phyloP scores from a whole-genome alignment of 139 green algal species.

The Chlamydomonas sphaeroides region DNA sequence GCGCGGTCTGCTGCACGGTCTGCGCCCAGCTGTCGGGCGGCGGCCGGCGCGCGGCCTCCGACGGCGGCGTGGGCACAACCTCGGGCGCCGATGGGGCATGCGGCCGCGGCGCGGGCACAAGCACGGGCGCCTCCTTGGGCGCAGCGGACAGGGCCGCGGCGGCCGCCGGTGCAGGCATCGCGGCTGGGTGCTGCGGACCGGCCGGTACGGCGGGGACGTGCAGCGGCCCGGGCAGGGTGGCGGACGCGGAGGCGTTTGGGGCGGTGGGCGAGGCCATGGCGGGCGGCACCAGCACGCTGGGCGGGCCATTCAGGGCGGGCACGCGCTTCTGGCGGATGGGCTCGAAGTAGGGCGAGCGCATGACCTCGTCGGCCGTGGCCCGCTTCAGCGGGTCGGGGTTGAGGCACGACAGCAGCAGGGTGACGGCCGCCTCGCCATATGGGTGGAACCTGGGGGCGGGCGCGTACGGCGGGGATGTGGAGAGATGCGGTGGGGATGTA shows the following conservation, averaged over 20 bases:
- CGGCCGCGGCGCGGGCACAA: too few species aligned
- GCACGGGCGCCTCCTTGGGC: too few species aligned
- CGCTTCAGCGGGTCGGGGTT: constrained; percentile 42
- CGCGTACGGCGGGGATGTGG: too few species aligned
- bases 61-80: too few species aligned
- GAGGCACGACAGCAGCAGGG: constrained; percentile 21
- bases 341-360: constrained; percentile 27
- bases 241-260: background rate
- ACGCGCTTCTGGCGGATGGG: constrained; percentile 13
- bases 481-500: too few species aligned
- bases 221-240: background rate
- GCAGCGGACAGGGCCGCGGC: too few species aligned
- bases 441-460: constrained; percentile 10
- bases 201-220: too few species aligned
- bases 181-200: background rate
- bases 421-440: constrained; percentile 12
- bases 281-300: background rate
- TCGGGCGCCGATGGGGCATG: too few species aligned
- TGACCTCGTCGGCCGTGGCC: constrained; percentile 32
- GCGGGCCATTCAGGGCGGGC: background rate
- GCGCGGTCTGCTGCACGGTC: too few species aligned
- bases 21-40: too few species aligned
- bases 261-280: background rate
- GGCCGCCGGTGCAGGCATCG: background rate
- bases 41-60: too few species aligned